These are phyloP conservation scores for Triglochin maritima DNA, from an alignment of 106 monocot genomes.

Conservation along the genomic window DNA sequence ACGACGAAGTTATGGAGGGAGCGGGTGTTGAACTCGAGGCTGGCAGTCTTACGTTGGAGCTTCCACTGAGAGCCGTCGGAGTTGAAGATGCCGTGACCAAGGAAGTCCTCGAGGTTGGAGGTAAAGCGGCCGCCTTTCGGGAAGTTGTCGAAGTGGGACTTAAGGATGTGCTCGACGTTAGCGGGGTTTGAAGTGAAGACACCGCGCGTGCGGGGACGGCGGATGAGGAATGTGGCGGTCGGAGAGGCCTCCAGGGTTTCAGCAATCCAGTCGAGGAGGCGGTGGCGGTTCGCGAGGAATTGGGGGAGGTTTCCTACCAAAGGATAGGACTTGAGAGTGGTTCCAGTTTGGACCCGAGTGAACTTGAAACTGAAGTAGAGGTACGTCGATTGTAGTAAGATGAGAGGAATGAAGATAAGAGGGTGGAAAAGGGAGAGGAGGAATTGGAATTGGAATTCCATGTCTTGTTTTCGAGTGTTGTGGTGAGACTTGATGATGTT, in stretches of 20 bases:
- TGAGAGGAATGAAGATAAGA: too few species aligned
- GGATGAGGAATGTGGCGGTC: conserved; percentile 19
- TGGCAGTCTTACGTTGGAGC: conserved; percentile 36
- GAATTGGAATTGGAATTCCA: not conserved
- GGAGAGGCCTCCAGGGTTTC: conserved; percentile 13
- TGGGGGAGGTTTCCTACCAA: conserved; percentile 35
- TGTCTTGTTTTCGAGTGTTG: not conserved
- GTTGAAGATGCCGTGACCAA: conserved; percentile 31
- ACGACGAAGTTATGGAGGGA: conserved; percentile 28
- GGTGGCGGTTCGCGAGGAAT: conserved; percentile 30
- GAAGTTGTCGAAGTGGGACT: conserved; percentile 15
- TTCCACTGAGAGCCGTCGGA: conserved; percentile 35
- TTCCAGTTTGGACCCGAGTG: conserved; percentile 20
- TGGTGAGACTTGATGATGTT: not conserved
- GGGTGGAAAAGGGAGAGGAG: too few species aligned
- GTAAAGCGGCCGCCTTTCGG: not conserved
- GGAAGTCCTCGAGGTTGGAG: conserved; percentile 5
- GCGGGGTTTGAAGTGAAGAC: conserved; percentile 11
- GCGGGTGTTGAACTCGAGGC: conserved; percentile 34
- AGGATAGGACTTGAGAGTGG: conserved; percentile 8
- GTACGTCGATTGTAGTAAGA: too few species aligned
- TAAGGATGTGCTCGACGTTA: conserved; percentile 12
- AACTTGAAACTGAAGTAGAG: too few species aligned
- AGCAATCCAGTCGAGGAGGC: conserved; percentile 30
- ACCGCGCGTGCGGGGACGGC: not conserved